Percentiles rank a stretch among this genome's conserved stretches.
phyloP scores from a whole-genome alignment of 805 yeast species.

The Candida railenensis region DNA sequence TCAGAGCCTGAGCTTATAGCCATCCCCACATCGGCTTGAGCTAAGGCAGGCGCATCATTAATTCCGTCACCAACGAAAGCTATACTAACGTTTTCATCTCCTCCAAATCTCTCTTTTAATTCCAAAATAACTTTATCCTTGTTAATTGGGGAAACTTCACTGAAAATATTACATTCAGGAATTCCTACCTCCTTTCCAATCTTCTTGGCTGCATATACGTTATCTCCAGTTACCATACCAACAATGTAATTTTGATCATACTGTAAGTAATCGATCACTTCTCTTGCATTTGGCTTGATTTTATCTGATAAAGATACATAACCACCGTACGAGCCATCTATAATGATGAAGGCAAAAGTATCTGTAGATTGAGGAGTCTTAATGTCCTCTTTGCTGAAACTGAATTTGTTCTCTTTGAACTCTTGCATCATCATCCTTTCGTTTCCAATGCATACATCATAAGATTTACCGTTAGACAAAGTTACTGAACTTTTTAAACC shows the following conservation, averaged over 20 bases:
- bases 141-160: slow-evolving; percentile 74
- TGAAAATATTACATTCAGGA: slow-evolving; percentile 59
- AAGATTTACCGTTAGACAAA: slow-evolving; percentile 20
- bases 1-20: slow-evolving; percentile 93
- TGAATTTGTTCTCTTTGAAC: slow-evolving; percentile 10
- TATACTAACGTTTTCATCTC: slow-evolving; percentile 40
- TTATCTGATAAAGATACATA: slow-evolving; percentile 65
- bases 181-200: slow-evolving; percentile 73
- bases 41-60: slow-evolving; percentile 96
- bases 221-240: slow-evolving; percentile 92
- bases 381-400: neutral
- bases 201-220: slow-evolving; percentile 54
- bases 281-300: slow-evolving; percentile 62
- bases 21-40: slow-evolving; percentile 83
- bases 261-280: slow-evolving; percentile 55
- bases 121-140: slow-evolving; percentile 67
- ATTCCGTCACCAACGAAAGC: slow-evolving; percentile 98
- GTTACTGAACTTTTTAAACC: slow-evolving; percentile 44
- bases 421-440: slow-evolving; percentile 31
- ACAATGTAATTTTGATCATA: slow-evolving; percentile 53
- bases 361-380: slow-evolving; percentile 23
- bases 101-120: slow-evolving; percentile 48
- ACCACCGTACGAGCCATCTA: slow-evolving; percentile 63
- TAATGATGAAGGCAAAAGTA: slow-evolving; percentile 55
- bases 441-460: slow-evolving; percentile 55